These are phyloP conservation scores for Diaporthe helianthi DNA, from an alignment of 2,329 filamentous ascomycete genomes.

Conservation along the genomic window DNA sequence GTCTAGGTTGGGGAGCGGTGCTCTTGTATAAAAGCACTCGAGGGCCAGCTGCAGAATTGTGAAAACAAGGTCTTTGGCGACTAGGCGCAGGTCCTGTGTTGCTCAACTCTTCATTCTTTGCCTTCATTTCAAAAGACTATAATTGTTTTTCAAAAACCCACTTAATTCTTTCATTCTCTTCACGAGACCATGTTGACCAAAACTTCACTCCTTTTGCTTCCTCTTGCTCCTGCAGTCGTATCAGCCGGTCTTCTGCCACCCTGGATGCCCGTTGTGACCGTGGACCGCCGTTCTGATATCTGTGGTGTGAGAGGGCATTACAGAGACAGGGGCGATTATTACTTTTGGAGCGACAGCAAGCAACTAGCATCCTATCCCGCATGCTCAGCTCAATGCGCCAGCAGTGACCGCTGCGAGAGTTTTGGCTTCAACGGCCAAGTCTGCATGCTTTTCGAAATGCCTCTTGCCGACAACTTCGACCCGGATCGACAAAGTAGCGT, in stretches of 20 bases:
- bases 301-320: constrained; percentile 13
- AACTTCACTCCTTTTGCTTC: constrained; percentile 7
- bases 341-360: constrained; percentile 24
- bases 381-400: constrained; percentile 16
- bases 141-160: neutral
- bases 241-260: constrained; percentile 1
- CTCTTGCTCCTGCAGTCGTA: neutral
- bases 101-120: neutral
- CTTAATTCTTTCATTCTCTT: neutral
- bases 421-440: constrained; percentile 15
- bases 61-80: accelerated
- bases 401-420: constrained; percentile 14
- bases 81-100: neutral
- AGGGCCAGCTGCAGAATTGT: neutral
- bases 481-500: neutral
- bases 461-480: constrained; percentile 11
- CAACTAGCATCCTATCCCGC: constrained; percentile 2
- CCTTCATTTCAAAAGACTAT: neutral
- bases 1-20: too few species aligned
- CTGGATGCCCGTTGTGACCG: neutral
- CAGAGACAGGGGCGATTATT: constrained; percentile 13
- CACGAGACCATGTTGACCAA: constrained; percentile 10
- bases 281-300: neutral
- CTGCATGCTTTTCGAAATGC: constrained; percentile 24
- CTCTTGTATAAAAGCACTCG: neutral